Conservation (phyloP, 2,329 filamentous ascomycete genomes). For the Botrytis cinerea region DNA sequence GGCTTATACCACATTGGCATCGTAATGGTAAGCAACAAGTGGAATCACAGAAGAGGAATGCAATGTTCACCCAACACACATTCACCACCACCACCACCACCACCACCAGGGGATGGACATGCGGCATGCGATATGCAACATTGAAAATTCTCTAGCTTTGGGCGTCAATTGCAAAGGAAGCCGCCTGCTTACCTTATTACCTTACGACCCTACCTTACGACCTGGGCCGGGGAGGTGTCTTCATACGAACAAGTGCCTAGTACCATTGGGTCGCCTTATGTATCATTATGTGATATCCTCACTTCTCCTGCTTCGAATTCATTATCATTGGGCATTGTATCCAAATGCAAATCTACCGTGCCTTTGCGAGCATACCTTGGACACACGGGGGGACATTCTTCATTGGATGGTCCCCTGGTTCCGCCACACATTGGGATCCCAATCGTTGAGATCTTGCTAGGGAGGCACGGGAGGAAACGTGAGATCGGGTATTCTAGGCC, state of each 20-base stretch:
- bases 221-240: background rate
- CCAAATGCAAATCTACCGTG: background rate
- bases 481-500: conserved; percentile 1
- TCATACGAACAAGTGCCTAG: background rate
- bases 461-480: background rate
- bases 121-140: too few relatives aligned
- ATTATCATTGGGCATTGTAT: background rate
- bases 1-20: background rate
- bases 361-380: background rate
- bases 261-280: conserved; percentile 7
- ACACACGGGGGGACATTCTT: background rate
- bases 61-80: background rate
- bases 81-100: background rate
- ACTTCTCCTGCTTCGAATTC: background rate
- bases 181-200: background rate
- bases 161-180: conserved; percentile 9
- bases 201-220: background rate
- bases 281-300: background rate
- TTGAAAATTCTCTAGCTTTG: conserved; percentile 11
- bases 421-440: conserved; percentile 10
- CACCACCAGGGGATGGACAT: too few relatives aligned
- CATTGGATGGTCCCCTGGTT: conserved; percentile 10
- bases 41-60: background rate
- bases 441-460: background rate
- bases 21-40: background rate